Conservation (phyloP, 805 yeast species). For the Candida nanaspora region DNA sequence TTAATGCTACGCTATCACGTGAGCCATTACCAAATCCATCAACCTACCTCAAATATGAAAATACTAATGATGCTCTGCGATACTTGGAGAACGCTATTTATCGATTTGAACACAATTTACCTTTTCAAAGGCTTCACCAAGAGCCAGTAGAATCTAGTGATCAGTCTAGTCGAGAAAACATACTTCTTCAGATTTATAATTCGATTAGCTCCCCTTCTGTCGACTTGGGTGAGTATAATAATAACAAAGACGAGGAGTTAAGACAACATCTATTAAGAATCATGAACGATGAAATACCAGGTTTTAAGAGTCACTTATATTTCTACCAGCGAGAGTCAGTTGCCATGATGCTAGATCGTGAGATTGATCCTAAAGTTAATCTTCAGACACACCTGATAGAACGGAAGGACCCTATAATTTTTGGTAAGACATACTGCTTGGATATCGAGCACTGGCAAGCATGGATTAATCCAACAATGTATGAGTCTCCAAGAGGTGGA, state of each 20-base stretch:
- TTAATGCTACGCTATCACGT: too few species aligned
- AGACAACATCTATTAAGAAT: too few species aligned
- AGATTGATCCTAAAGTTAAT: constrained; percentile 24
- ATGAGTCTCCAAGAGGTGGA: constrained; percentile 49
- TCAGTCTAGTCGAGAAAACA: constrained; percentile 2
- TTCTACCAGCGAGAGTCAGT: constrained; percentile 56
- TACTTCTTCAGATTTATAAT: background rate
- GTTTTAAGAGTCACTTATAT: constrained; percentile 45
- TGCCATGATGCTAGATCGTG: constrained; percentile 51
- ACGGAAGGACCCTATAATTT: background rate
- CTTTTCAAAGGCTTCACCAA: constrained; percentile 36
- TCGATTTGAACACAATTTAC: too few species aligned
- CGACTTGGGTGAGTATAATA: too few species aligned
- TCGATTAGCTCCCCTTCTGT: background rate
- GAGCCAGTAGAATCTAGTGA: constrained; percentile 6
- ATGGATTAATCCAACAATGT: constrained; percentile 32
- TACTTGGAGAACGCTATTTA: too few species aligned
- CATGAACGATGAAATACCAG: constrained; percentile 30
- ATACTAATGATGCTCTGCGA: too few species aligned
- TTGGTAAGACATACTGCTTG: constrained; percentile 20
- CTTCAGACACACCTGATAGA: constrained; percentile 16
- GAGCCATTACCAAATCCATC: too few species aligned
- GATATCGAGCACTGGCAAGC: constrained; percentile 28
- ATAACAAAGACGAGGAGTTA: too few species aligned
- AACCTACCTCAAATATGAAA: too few species aligned